A percentile compares a stretch with the other conserved stretches of the same genome.
Evolutionary conservation across 83 land plant species (phyloP).

Genomic region (Thuja plicata): DNA sequence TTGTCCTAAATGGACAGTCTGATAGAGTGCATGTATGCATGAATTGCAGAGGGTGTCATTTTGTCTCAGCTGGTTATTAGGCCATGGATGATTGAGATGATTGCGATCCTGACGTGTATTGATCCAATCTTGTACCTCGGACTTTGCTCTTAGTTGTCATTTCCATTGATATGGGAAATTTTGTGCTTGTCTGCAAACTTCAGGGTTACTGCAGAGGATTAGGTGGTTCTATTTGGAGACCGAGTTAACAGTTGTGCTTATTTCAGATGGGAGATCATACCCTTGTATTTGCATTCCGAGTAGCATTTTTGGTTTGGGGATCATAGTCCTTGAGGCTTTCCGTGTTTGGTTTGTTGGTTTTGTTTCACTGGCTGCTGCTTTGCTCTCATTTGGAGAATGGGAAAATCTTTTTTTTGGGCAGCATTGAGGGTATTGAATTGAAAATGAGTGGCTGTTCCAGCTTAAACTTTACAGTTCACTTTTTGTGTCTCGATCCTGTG

Average conservation of each 20-base stretch:
- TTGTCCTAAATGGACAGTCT: neutral
- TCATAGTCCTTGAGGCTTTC: neutral
- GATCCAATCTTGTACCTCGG: slow-evolving; percentile 12
- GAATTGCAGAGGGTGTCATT: neutral
- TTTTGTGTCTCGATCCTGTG: neutral
- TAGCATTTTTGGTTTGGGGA: neutral
- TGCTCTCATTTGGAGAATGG: neutral
- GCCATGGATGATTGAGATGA: neutral
- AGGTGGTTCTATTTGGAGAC: neutral
- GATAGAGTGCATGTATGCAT: neutral
- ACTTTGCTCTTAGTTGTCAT: neutral
- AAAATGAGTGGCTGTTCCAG: neutral
- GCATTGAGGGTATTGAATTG: neutral
- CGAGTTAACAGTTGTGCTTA: neutral
- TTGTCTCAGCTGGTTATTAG: neutral
- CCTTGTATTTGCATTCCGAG: neutral
- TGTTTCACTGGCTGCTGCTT: neutral
- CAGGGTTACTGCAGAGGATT: neutral
- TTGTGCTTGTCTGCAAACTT: neutral
- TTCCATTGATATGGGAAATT: neutral
- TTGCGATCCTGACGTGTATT: neutral
- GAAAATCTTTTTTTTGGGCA: neutral
- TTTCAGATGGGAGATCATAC: slow-evolving; percentile 4
- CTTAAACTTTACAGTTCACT: neutral
- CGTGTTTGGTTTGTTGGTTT: neutral